Percentiles rank a stretch among this genome's conserved stretches.
Conservation (phyloP, 2,329 filamentous ascomycete species). For the Dactylellina haptotyla region DNA sequence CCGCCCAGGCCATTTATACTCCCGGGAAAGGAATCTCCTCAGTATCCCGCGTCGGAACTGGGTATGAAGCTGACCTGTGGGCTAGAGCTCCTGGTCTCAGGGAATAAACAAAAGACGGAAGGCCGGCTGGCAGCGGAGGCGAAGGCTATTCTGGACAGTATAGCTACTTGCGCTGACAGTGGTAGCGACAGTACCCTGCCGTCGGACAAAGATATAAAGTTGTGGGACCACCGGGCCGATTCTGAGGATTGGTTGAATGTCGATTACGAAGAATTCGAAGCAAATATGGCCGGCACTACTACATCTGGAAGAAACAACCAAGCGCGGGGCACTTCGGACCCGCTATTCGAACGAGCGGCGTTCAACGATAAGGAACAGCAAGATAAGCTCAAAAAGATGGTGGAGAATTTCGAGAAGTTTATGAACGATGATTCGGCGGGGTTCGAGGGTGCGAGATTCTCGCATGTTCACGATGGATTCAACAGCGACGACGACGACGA, state of each 20-base stretch:
- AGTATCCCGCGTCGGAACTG: conserved; percentile 65
- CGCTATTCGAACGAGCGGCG: conserved; percentile 60
- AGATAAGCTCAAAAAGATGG: conserved; percentile 85
- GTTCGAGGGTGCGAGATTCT: conserved; percentile 77
- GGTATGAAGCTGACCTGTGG: conserved; percentile 92
- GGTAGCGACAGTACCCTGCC: conserved; percentile 68
- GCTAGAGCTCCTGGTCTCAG: conserved; percentile 83
- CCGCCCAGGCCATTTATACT: conserved; percentile 65
- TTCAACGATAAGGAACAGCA: conserved; percentile 76
- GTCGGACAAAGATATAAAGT: conserved; percentile 74
- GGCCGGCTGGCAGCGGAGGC: conserved; percentile 52
- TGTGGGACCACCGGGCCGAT: conserved; percentile 79
- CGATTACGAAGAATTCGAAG: conserved; percentile 86
- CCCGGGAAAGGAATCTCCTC: conserved; percentile 46
- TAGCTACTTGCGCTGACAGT: conserved; percentile 1
- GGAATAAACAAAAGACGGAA: conserved; percentile 68
- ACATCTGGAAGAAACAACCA: conserved; percentile 49
- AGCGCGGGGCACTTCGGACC: neutral
- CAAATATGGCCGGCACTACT: conserved; percentile 72
- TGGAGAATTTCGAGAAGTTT: conserved; percentile 91
- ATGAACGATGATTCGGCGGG: conserved; percentile 80
- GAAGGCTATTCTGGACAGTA: conserved; percentile 38
- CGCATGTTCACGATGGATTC: conserved; percentile 70
- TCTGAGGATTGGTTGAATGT: conserved; percentile 93
- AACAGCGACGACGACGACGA: conserved; percentile 70